These are phyloP conservation scores for Claviceps sp. DNA, from an alignment of 2,329 filamentous ascomycete species.

Conservation along the genomic window DNA sequence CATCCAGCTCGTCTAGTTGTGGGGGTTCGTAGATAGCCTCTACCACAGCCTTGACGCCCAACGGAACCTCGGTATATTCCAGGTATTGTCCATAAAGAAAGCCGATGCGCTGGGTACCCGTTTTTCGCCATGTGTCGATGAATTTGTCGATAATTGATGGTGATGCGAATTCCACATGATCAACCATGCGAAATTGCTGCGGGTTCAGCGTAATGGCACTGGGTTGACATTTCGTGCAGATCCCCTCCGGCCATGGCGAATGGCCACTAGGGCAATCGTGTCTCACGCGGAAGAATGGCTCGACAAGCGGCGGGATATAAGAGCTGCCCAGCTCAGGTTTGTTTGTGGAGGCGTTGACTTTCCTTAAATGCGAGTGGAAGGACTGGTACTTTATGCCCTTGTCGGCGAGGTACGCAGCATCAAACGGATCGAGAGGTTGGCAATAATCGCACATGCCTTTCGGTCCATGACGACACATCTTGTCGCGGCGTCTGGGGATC, in stretches of 20 bases:
- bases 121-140: conserved; percentile 81
- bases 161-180: conserved; percentile 91
- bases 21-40: conserved; percentile 96
- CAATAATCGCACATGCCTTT: conserved; percentile 99
- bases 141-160: conserved; percentile 77
- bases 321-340: conserved; percentile 88
- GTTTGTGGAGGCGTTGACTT: conserved; percentile 92
- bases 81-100: conserved; percentile 85
- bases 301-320: conserved; percentile 87
- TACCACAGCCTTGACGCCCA: conserved; percentile 89
- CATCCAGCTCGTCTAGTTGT: conserved; percentile 78
- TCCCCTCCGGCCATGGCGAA: conserved; percentile 85
- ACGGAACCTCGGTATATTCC: conserved; percentile 82
- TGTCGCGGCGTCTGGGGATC: conserved; percentile 63
- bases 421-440: conserved; percentile 91
- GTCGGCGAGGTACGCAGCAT: conserved; percentile 74
- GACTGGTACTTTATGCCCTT: conserved; percentile 99
- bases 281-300: conserved; percentile 84
- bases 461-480: conserved; percentile 89
- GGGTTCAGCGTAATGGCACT: conserved; percentile 92
- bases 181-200: conserved; percentile 90
- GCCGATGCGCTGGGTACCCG: conserved; percentile 71
- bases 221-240: conserved; percentile 96
- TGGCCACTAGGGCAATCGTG: conserved; percentile 86
- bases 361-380: conserved; percentile 87